Conservation (phyloP, 129 eudicot genomes). For the Lactuca saligna region DNA sequence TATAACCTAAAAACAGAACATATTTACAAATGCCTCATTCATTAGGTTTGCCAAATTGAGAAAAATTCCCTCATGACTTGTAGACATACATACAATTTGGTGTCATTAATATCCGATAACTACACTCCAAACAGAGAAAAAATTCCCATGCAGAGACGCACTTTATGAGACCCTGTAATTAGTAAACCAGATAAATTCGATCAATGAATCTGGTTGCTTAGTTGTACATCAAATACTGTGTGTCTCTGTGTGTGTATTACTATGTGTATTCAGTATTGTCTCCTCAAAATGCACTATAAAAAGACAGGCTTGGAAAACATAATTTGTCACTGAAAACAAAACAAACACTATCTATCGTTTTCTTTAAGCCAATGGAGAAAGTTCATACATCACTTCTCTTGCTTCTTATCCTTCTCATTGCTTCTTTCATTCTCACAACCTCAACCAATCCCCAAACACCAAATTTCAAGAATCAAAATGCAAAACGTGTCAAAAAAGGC, state of each 20-base stretch:
- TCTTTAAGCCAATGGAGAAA: neutral
- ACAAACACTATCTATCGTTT: neutral
- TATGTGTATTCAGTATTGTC: no score
- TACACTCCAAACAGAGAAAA: no score
- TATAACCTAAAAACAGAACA: neutral
- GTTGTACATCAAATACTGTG: neutral
- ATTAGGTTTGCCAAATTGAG: neutral
- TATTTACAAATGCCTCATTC: neutral
- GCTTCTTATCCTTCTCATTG: constrained; percentile 11
- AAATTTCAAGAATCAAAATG: neutral
- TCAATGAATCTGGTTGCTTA: no score
- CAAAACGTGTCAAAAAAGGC: neutral
- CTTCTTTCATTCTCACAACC: constrained; percentile 3
- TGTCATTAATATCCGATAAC: no score
- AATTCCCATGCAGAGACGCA: no score
- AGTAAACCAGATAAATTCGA: no score
- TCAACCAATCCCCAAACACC: constrained; percentile 3
- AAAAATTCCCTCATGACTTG: no score
- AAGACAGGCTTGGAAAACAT: neutral
- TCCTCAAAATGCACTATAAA: constrained; percentile 7
- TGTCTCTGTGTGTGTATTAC: neutral
- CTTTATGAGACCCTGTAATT: no score
- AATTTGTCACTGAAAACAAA: neutral
- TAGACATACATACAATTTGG: no score
- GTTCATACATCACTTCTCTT: constrained; percentile 4